phyloP scores from a whole-genome alignment of 202 grass and related monocot species.

The Musa balbisiana region DNA sequence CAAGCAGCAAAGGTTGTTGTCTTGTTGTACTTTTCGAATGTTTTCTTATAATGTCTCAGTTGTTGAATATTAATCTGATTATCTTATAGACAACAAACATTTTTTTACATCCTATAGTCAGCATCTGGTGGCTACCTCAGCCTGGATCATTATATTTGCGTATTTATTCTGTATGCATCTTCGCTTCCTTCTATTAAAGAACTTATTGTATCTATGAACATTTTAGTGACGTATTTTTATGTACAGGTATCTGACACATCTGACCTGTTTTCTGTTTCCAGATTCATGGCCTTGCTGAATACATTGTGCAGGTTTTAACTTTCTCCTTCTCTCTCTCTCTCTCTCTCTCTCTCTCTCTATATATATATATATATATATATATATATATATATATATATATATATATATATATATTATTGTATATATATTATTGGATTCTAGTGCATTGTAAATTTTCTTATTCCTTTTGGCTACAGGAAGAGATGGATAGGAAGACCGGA shows the following conservation, averaged over 20 bases:
- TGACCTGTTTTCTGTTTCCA: constrained; percentile 61
- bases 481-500: constrained; percentile 95
- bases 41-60: neutral
- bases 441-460: neutral
- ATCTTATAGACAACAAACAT: too few species aligned
- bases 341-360: too few species aligned
- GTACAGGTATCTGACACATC: constrained; percentile 45
- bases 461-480: constrained; percentile 56
- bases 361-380: too few species aligned
- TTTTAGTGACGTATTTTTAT: neutral
- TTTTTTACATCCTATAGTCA: too few species aligned
- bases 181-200: neutral
- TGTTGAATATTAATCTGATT: too few species aligned
- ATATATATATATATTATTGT: too few species aligned
- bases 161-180: neutral
- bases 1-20: neutral
- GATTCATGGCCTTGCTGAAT: constrained; percentile 87
- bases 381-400: too few species aligned
- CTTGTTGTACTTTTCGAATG: neutral
- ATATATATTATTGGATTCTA: neutral
- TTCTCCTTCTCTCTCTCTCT: neutral
- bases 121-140: too few species aligned
- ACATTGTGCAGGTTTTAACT: constrained; percentile 77
- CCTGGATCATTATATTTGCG: neutral
- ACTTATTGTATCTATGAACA: neutral